These are phyloP conservation scores for Cajanus cajan DNA, from an alignment of 306 rosid species.

Conservation along the genomic window DNA sequence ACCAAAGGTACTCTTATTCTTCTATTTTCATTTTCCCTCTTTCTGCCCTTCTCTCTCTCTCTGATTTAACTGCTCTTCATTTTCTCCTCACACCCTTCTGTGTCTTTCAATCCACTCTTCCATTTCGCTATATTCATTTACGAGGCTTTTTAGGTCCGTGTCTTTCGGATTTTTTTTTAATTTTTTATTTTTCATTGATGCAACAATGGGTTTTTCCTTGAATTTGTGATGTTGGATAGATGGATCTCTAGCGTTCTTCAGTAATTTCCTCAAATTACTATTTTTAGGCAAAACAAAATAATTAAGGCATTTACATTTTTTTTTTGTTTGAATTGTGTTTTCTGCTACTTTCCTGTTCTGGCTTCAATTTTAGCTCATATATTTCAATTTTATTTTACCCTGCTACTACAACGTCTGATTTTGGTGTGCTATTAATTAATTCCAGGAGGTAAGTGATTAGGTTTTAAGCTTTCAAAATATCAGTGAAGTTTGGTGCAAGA, in stretches of 20 bases:
- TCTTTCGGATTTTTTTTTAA: neutral
- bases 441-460: constrained; percentile 49
- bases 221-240: neutral
- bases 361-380: neutral
- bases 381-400: neutral
- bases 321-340: neutral
- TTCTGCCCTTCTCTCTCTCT: no score
- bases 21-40: no score
- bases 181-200: neutral
- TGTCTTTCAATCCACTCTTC: constrained; percentile 32
- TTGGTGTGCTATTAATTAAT: neutral
- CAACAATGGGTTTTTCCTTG: neutral
- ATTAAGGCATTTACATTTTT: neutral
- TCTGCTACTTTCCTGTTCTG: neutral
- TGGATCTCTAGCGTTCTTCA: constrained; percentile 33
- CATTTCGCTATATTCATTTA: neutral
- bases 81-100: neutral
- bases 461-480: constrained; percentile 22
- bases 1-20: no score
- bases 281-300: no score
- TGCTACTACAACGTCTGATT: neutral
- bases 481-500: constrained; percentile 28
- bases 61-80: neutral
- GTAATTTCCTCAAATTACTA: neutral
- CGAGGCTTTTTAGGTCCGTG: neutral